Percentiles rank a stretch among this genome's conserved stretches.
phyloP scores from a whole-genome alignment of 768 basidiomycete species.

The Piloderma croceum region DNA sequence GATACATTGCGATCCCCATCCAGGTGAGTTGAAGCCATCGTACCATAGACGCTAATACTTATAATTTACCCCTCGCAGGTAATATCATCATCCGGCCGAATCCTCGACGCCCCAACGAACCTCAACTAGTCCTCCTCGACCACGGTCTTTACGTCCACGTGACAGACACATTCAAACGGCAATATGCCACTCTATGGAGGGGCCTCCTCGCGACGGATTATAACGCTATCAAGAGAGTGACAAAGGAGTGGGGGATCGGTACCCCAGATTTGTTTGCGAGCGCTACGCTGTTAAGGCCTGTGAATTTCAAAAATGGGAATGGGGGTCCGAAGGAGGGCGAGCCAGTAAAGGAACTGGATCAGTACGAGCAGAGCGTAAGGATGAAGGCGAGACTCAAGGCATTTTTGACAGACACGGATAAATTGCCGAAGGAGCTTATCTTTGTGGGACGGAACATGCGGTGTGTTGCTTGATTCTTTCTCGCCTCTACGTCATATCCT shows the following conservation, averaged over 20 bases:
- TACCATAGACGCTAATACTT: no score
- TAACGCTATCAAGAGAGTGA: conserved; percentile 43
- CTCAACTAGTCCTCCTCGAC: conserved; percentile 81
- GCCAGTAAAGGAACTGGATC: conserved; percentile 33
- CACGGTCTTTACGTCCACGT: conserved; percentile 86
- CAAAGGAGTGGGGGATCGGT: conserved; percentile 41
- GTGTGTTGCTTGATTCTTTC: conserved; percentile 20
- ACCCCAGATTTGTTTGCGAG: conserved; percentile 70
- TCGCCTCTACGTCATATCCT: not conserved
- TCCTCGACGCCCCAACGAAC: conserved; percentile 36
- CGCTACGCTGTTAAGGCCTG: conserved; percentile 63
- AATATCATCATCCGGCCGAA: conserved; percentile 71
- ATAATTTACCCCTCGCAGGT: conserved; percentile 57
- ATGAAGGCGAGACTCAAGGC: conserved; percentile 65
- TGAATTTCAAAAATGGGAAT: conserved; percentile 33
- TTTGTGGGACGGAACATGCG: conserved; percentile 78
- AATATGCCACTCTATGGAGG: conserved; percentile 79
- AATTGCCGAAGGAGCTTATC: conserved; percentile 71
- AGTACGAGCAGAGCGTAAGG: conserved; percentile 62
- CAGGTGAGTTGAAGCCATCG: conserved; percentile 25
- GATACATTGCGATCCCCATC: conserved; percentile 70
- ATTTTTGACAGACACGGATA: conserved; percentile 69
- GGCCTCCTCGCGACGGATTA: conserved; percentile 55
- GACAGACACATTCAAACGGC: conserved; percentile 56
- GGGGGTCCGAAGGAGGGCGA: conserved; percentile 7